Percentiles rank a stretch among this genome's conserved stretches.
phyloP scores from a whole-genome alignment of 179 eudicot species.

The Silene vulgaris region DNA sequence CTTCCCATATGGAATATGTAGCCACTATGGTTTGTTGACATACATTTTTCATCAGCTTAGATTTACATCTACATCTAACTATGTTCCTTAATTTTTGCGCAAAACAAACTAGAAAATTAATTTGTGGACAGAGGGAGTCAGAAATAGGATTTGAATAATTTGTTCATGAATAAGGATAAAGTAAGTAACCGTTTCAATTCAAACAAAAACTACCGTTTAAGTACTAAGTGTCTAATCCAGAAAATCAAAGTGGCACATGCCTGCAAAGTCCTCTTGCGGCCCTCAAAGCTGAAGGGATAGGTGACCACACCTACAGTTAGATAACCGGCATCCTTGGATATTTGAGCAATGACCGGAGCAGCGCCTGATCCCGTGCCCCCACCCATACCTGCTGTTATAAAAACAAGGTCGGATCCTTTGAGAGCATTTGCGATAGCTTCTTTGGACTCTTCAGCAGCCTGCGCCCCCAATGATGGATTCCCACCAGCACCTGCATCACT shows the following conservation, averaged over 20 bases:
- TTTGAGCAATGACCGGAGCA: constrained; percentile 90
- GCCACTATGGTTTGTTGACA: too few species aligned
- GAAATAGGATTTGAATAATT: too few species aligned
- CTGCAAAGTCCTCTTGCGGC: constrained; percentile 92
- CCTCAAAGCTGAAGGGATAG: constrained; percentile 95
- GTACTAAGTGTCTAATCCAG: background rate
- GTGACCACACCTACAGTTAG: constrained; percentile 98
- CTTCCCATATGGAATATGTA: too few species aligned
- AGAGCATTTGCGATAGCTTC: constrained; percentile 80
- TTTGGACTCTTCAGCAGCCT: constrained; percentile 96
- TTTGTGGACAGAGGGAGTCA: background rate
- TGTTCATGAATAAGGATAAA: too few species aligned
- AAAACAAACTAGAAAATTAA: too few species aligned
- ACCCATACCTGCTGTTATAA: constrained; percentile 98
- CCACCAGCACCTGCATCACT: constrained; percentile 87
- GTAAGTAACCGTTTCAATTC: background rate
- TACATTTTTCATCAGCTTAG: too few species aligned
- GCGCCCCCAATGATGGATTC: constrained; percentile 90
- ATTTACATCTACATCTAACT: too few species aligned
- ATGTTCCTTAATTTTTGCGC: too few species aligned
- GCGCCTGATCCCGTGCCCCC: constrained; percentile 99
- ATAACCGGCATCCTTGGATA: constrained; percentile 87
- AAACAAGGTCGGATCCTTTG: constrained; percentile 92
- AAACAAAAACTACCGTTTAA: background rate
- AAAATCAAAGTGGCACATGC: constrained; percentile 40